Evolutionary conservation across 2,329 filamentous ascomycete species (phyloP).

Genomic region (Monilinia fructigena): DNA sequence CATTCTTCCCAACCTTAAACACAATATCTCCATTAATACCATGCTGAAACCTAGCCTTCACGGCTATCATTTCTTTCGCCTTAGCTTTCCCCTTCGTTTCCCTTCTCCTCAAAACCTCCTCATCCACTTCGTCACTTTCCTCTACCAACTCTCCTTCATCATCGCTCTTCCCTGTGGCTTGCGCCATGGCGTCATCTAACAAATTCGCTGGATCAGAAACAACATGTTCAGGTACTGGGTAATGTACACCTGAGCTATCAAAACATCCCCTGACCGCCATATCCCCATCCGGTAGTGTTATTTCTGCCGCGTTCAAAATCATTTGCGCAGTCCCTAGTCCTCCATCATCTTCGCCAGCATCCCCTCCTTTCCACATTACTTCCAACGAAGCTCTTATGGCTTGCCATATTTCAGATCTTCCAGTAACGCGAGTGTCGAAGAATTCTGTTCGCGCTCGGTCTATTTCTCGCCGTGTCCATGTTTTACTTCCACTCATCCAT

Average conservation of each 20-base stretch:
- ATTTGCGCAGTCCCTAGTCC: conserved; percentile 68
- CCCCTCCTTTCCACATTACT: conserved; percentile 56
- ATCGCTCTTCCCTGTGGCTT: conserved; percentile 38
- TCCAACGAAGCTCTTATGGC: conserved; percentile 67
- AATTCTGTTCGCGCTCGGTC: conserved; percentile 74
- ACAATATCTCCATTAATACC: conserved; percentile 61
- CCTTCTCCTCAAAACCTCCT: conserved; percentile 50
- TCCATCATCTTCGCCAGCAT: conserved; percentile 42
- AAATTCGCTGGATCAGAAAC: conserved; percentile 52
- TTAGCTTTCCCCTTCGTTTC: conserved; percentile 46
- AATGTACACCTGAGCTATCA: conserved; percentile 68
- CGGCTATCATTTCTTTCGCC: conserved; percentile 33
- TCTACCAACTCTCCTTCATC: conserved; percentile 29
- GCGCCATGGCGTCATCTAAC: conserved; percentile 29
- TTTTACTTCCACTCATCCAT: conserved; percentile 62
- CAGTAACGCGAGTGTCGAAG: conserved; percentile 86
- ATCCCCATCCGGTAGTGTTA: conserved; percentile 72
- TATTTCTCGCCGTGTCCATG: conserved; percentile 69
- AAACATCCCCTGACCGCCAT: conserved; percentile 66
- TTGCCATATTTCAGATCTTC: conserved; percentile 75
- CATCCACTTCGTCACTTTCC: conserved; percentile 32
- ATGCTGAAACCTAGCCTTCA: conserved; percentile 36
- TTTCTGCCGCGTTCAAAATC: conserved; percentile 74
- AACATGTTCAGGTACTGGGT: conserved; percentile 66
- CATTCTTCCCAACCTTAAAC: conserved; percentile 55